Conservation (phyloP, 148 eudicot genomes). For the Camellia granthamiana region DNA sequence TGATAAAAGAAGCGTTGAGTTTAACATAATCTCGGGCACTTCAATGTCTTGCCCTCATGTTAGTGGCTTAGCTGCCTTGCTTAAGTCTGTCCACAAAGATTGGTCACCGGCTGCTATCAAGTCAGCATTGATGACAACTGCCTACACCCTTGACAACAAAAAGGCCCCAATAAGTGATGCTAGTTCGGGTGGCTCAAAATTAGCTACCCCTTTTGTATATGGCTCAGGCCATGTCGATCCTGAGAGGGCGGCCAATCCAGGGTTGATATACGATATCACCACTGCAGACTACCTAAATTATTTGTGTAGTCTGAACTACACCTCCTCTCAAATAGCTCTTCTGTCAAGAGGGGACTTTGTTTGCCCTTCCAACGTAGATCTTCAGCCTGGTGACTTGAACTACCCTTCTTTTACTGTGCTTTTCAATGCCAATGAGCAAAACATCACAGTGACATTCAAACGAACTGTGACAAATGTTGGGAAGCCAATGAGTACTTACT, state of each 20-base stretch:
- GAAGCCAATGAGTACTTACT: conserved; percentile 30
- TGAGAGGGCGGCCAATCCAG: conserved; percentile 56
- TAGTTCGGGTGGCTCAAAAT: conserved; percentile 26
- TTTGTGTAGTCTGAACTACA: conserved; percentile 57
- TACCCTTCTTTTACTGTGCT: conserved; percentile 65
- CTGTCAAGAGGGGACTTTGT: conserved; percentile 41
- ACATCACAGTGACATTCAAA: conserved; percentile 30
- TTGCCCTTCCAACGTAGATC: conserved; percentile 33
- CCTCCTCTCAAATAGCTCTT: conserved; percentile 40
- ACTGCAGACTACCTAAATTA: conserved; percentile 47
- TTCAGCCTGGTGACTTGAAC: conserved; percentile 54
- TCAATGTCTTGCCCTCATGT: conserved; percentile 86
- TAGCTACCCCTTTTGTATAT: conserved; percentile 58
- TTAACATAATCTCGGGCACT: conserved; percentile 68
- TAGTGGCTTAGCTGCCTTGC: conserved; percentile 56
- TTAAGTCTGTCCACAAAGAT: conserved; percentile 49
- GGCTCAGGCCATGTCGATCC: conserved; percentile 86
- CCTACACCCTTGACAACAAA: conserved; percentile 42
- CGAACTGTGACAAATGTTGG: conserved; percentile 72
- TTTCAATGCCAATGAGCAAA: conserved; percentile 22
- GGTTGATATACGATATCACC: conserved; percentile 56
- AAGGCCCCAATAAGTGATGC: conserved; percentile 43
- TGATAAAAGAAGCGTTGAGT: conserved; percentile 52
- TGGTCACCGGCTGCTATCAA: conserved; percentile 81
- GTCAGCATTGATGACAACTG: conserved; percentile 71